Conservation (phyloP, 495 filamentous ascomycete species). For the Penicillium canescens region DNA sequence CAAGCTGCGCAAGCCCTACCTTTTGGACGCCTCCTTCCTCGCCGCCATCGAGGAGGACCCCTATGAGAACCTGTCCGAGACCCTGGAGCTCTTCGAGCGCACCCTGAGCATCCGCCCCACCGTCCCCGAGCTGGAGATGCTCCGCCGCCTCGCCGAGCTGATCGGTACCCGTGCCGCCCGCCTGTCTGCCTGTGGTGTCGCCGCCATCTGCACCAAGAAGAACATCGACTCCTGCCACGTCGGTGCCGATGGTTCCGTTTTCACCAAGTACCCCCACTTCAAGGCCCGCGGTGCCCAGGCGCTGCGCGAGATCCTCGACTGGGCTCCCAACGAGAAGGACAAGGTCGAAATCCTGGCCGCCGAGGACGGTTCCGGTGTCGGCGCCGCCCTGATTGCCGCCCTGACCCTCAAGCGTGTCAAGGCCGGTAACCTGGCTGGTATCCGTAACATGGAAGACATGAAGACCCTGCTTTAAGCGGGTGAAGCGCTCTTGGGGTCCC, state of each 20-base stretch:
- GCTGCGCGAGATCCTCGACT: conserved; percentile 91
- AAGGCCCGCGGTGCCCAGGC: conserved; percentile 86
- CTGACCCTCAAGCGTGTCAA: conserved; percentile 85
- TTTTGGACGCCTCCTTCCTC: conserved; percentile 90
- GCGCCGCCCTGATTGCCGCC: conserved; percentile 90
- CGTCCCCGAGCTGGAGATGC: conserved; percentile 77
- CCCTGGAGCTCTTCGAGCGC: conserved; percentile 72
- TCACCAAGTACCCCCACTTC: conserved; percentile 99
- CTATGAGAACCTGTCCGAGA: conserved; percentile 90
- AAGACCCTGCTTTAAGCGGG: conserved; percentile 31
- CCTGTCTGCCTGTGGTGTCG: conserved; percentile 89
- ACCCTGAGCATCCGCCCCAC: conserved; percentile 68
- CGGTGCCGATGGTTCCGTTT: conserved; percentile 92
- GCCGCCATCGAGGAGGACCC: conserved; percentile 94
- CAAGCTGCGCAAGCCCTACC: conserved; percentile 77
- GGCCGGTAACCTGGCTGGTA: conserved; percentile 75
- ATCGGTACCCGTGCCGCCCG: conserved; percentile 94
- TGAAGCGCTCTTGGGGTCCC: neutral
- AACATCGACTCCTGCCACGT: conserved; percentile 84
- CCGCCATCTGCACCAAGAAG: conserved; percentile 96
- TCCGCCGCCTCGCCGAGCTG: conserved; percentile 83
- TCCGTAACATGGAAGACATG: conserved; percentile 66
- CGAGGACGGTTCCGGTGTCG: conserved; percentile 95
- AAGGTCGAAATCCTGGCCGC: conserved; percentile 83
- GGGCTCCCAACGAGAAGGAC: conserved; percentile 76